Base-by-base conservation (phyloP, 805 yeast species). In the Starmerella sp. region DNA sequence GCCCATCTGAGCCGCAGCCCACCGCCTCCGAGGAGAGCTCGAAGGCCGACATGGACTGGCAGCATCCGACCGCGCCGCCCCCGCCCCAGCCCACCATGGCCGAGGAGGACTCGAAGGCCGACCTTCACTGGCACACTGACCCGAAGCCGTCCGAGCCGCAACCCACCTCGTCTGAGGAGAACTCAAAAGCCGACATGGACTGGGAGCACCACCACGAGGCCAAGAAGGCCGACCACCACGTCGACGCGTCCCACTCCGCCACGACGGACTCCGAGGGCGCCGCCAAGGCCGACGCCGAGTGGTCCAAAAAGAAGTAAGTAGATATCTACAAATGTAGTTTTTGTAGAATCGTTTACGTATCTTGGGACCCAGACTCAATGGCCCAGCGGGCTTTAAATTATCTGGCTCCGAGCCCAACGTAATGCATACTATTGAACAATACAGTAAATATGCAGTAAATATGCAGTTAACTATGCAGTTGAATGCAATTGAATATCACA, bases 21-120 rank as follows among this genome's bases (percentile, higher is more conserved):
- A 44, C 48, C 11, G 37, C 15, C 11, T 30, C 57, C 6, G 60
- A 58, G 44, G 61, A 57, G 36, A 59, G 49, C 36, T 58, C 54
- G 36, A 58, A 56, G 55, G 63, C 61, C 22, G 63, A 60, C 36
- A 55, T 51, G 55, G 35, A 29, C 10, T 31, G 35, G 36, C 36
- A 43, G 28, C 22, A 30, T 10, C 13, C 30, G 13, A 15, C 47
- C n/a, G 5, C 56, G 17, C 44, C 41, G 32, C 45, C 32, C 22
- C n/a, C 43, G 45, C 56, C 57, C 13, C 34, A 57, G 42, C 60
- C 60, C 15, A 56, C 60, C 8, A 56, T 28, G 31, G 44, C 60
- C 7, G 60, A 58, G 49, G 61, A 57, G 36, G 57, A 46, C 30
- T 59, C 54, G 34, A 56, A 54, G 52, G 63, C 63, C 14, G 63